Evolutionary conservation across 164 flowering plant species (phyloP), one percentile per base, ranked within the genome.

Genomic region (Euptelea pleiosperma): DNA sequence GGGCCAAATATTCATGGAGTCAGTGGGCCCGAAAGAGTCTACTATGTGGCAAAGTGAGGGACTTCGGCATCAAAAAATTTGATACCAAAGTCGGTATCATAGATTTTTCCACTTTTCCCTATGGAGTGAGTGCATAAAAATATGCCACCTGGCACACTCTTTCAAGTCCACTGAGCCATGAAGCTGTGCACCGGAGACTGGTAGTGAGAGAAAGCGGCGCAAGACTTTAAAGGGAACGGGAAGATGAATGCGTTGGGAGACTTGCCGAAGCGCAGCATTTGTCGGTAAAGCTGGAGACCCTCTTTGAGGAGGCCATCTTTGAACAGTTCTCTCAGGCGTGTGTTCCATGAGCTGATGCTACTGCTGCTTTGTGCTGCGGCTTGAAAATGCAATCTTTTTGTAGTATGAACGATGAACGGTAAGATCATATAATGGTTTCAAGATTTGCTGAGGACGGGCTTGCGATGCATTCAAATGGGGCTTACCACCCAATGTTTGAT

Each of bases 191-290:
- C 90, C 90, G 57, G 77, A 6, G 53, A 55, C 1, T 7, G 77
- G 80, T 45, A 80, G 82, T 1, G 72, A 70, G 28, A 84, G 79
- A 26, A 77, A 64, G n/a, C n/a, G 24, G 86, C 84, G 54, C 87
- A 81, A 24, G 93, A 81, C 46, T 89, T 89, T 74, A 89, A 69
- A 25, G 70, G 75, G 73, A 82, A 81, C 29, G 96, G 93, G 76
- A 84, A 83, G 50, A 86, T 73, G 82, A 81, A 89, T 44, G 87
- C 80, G 74, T 84, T 73, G 18, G 93, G 89, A 19, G 68, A 4
- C 58, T 41, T 69, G 37, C 82, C 84, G 10, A 73, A 77, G 26
- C 81, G 79, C 40, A 86, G 90, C 77, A 88, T 78, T 43, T 73
- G 78, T 58, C 76, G 79, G 75, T 78, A 88, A 47, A 88, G 77